Evolutionary conservation across 2,329 filamentous ascomycete species (phyloP).

Genomic region (Hymenoscyphus linearis): DNA sequence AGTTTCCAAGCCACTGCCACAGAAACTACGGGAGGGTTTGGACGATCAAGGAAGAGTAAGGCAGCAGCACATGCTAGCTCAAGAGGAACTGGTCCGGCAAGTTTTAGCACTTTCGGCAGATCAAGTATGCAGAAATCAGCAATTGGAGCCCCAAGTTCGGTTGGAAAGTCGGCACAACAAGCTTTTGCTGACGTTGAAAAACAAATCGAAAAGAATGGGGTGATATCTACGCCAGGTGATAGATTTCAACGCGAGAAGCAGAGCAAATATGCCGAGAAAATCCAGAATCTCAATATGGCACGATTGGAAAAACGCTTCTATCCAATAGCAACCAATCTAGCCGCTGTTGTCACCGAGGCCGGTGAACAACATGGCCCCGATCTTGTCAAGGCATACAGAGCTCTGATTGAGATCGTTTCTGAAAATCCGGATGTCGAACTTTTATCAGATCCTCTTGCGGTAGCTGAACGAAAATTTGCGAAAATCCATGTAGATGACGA

Average conservation of each 20-base stretch:
- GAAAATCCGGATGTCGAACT: constrained; percentile 61
- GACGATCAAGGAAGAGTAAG: constrained; percentile 51
- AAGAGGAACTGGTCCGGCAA: constrained; percentile 25
- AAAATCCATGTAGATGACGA: constrained; percentile 72
- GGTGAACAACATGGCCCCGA: constrained; percentile 68
- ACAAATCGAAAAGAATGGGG: constrained; percentile 44
- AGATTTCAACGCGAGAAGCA: constrained; percentile 81
- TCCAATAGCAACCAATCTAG: constrained; percentile 71
- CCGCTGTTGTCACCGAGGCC: constrained; percentile 64
- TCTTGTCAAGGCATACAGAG: constrained; percentile 76
- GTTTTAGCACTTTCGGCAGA: constrained; percentile 58
- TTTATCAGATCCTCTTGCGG: constrained; percentile 54
- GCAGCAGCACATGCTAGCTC: constrained; percentile 33
- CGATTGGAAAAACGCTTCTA: constrained; percentile 63
- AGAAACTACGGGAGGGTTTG: constrained; percentile 53
- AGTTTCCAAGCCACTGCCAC: constrained; percentile 33
- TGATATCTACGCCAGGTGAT: constrained; percentile 56
- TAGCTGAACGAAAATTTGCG: constrained; percentile 72
- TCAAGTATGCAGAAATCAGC: constrained; percentile 77
- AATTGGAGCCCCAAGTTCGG: constrained; percentile 71
- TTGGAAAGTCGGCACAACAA: constrained; percentile 51
- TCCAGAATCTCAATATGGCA: constrained; percentile 71
- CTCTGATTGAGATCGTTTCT: constrained; percentile 71
- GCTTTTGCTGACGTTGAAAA: constrained; percentile 65
- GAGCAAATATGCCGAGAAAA: constrained; percentile 69